These are phyloP conservation scores for Rhodosporidiobolus odoratus DNA, from an alignment of 768 basidiomycete genomes.

Conservation along the genomic window DNA sequence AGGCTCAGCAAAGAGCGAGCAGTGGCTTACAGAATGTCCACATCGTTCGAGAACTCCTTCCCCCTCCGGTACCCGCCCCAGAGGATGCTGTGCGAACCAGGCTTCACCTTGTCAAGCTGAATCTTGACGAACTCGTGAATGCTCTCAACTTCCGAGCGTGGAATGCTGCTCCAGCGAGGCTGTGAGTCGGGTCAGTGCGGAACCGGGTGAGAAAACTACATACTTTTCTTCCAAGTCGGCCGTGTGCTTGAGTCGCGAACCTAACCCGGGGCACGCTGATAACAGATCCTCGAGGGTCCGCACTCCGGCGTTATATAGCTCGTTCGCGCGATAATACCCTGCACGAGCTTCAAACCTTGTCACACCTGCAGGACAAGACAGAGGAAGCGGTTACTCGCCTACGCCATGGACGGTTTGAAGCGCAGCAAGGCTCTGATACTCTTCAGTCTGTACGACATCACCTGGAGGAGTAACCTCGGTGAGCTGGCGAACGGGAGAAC, in stretches of 20 bases:
- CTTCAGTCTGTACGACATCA: background rate
- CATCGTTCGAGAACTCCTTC: conserved; percentile 16
- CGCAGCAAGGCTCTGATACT: background rate
- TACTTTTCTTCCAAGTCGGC: background rate
- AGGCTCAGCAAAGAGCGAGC: background rate
- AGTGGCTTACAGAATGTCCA: conserved; percentile 18
- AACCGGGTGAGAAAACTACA: background rate
- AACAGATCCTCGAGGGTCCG: conserved; percentile 1
- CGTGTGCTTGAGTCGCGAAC: background rate
- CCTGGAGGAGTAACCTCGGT: background rate
- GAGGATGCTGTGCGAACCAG: background rate
- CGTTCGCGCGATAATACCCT: background rate
- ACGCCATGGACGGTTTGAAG: conserved; percentile 9
- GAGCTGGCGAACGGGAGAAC: background rate
- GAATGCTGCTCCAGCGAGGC: background rate
- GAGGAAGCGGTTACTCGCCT: background rate
- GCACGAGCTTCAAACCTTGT: too few species aligned
- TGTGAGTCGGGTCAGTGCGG: background rate
- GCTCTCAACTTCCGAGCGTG: conserved; percentile 14
- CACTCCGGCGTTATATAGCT: background rate
- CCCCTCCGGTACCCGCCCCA: conserved; percentile 27
- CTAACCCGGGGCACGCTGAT: background rate
- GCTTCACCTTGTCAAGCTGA: conserved; percentile 14
- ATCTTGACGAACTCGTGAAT: conserved; percentile 10
- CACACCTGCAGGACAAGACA: background rate